phyloP scores from a whole-genome alignment of 257 asterid species.

The Agastache rugosa region DNA sequence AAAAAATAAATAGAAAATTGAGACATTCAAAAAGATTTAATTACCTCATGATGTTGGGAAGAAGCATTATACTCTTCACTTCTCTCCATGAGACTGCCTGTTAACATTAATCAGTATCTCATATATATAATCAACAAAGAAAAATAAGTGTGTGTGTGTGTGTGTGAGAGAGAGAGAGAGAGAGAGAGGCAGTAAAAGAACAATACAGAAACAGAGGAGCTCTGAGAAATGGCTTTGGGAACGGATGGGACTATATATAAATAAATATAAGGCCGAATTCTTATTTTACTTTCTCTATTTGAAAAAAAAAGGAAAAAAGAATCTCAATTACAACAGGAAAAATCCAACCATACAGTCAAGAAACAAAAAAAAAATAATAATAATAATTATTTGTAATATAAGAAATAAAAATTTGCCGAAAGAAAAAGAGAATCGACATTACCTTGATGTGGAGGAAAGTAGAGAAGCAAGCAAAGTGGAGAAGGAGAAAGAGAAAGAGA shows the following conservation, averaged over 20 bases:
- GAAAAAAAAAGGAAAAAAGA: constrained; percentile 3
- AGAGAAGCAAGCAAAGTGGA: constrained; percentile 55
- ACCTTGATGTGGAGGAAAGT: constrained; percentile 65
- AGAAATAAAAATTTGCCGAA: background rate
- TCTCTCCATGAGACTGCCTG: constrained; percentile 50
- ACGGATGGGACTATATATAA: constrained; percentile 1
- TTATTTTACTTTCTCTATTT: background rate
- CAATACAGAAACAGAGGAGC: constrained; percentile 32
- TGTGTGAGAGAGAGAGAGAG: constrained; percentile 34
- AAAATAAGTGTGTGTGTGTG: background rate
- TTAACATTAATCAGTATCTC: constrained; percentile 9
- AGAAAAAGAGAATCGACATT: constrained; percentile 52
- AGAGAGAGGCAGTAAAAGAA: constrained; percentile 11
- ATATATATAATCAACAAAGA: background rate
- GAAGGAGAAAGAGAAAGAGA: constrained; percentile 30
- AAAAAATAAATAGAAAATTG: background rate
- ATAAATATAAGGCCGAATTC: background rate
- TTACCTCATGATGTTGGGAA: constrained; percentile 48
- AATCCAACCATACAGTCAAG: constrained; percentile 25
- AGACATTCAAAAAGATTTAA: background rate
- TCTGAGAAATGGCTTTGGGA: constrained; percentile 36
- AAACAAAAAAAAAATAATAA: background rate
- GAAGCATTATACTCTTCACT: constrained; percentile 40
- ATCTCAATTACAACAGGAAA: constrained; percentile 20
- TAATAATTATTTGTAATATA: background rate